Conservation (phyloP, 768 basidiomycete genomes). For the Suillus discolor region DNA sequence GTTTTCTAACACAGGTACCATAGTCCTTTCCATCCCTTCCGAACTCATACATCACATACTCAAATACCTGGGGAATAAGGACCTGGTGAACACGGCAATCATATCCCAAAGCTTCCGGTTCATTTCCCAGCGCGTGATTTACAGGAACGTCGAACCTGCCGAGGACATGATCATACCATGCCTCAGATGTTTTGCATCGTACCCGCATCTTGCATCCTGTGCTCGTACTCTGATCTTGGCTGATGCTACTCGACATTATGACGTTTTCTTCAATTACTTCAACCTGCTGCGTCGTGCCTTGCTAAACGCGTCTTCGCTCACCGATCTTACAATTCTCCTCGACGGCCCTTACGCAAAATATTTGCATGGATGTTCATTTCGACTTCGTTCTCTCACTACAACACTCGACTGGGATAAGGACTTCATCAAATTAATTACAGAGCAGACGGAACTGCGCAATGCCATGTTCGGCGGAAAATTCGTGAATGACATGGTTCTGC, state of each 20-base stretch:
- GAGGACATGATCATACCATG: constrained; percentile 12
- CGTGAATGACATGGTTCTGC: constrained; percentile 14
- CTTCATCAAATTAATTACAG: constrained; percentile 22
- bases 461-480: constrained; percentile 28
- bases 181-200: constrained; percentile 13
- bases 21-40: constrained; percentile 10
- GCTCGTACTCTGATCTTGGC: constrained; percentile 11
- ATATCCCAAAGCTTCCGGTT: constrained; percentile 7
- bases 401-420: constrained; percentile 26
- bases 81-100: constrained; percentile 8
- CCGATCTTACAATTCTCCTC: constrained; percentile 27
- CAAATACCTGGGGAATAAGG: constrained; percentile 3
- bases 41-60: constrained; percentile 17
- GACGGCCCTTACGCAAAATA: constrained; percentile 22
- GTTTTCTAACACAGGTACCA: background rate
- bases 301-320: constrained; percentile 24
- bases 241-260: constrained; percentile 9
- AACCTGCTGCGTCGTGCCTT: constrained; percentile 23
- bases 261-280: constrained; percentile 9
- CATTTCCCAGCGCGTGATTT: constrained; percentile 14
- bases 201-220: constrained; percentile 14
- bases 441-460: constrained; percentile 19
- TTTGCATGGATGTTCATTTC: constrained; percentile 25
- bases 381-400: constrained; percentile 25
- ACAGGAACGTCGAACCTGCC: constrained; percentile 12